Evolutionary conservation across 2,329 filamentous ascomycete genomes (phyloP).

Genomic region (Hypoxylon sp.): DNA sequence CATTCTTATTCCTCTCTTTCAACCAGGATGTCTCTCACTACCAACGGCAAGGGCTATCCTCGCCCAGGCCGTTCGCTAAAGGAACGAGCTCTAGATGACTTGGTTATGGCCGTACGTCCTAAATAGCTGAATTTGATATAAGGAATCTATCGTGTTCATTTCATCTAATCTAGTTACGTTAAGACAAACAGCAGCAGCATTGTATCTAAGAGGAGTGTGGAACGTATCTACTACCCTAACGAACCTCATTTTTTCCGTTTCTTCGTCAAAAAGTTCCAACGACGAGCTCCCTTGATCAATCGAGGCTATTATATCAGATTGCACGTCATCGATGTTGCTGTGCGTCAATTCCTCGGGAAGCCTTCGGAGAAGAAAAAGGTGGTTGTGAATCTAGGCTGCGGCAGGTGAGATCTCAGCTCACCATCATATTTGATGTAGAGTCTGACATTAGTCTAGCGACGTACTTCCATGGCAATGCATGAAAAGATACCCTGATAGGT

Average conservation of each 20-base stretch:
- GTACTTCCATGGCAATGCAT: constrained; percentile 89
- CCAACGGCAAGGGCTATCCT: constrained; percentile 26
- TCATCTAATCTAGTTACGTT: constrained; percentile 34
- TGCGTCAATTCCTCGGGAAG: constrained; percentile 78
- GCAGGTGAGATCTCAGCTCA: constrained; percentile 76
- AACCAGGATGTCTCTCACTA: constrained; percentile 37
- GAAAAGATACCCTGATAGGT: constrained; percentile 73
- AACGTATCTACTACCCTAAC: constrained; percentile 83
- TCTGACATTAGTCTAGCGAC: constrained; percentile 70
- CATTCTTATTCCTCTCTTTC: neutral
- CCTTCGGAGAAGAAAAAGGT: constrained; percentile 73
- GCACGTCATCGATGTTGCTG: constrained; percentile 82
- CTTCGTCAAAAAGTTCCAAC: constrained; percentile 87
- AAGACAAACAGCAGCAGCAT: constrained; percentile 94
- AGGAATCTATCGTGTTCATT: constrained; percentile 4
- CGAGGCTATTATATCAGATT: constrained; percentile 90
- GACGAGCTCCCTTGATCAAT: constrained; percentile 90
- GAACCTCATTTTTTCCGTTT: constrained; percentile 89
- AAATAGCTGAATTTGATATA: neutral
- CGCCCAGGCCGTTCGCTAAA: constrained; percentile 45
- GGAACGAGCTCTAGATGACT: constrained; percentile 61
- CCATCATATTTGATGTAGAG: constrained; percentile 14
- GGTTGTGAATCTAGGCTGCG: constrained; percentile 88
- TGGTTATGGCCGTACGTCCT: constrained; percentile 67
- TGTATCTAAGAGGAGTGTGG: constrained; percentile 93